These are phyloP conservation scores for Yamadazyma dendronema DNA, from an alignment of 1,139 yeast genomes.

Conservation along the genomic window DNA sequence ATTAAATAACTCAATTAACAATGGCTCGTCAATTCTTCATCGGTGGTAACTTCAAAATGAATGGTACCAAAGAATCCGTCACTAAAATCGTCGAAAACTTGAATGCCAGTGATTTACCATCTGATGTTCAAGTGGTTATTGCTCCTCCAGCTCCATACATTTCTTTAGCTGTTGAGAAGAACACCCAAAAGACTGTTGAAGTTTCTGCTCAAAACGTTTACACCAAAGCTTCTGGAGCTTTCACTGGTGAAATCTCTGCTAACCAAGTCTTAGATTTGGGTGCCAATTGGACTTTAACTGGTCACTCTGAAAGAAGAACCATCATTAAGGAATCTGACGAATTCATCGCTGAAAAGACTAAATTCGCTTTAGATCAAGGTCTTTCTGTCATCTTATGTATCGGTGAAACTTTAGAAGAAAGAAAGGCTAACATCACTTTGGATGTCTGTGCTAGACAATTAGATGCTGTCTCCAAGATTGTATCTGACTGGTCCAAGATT, in stretches of 20 bases:
- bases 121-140: slow-evolving; percentile 83
- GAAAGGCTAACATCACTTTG: slow-evolving; percentile 83
- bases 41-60: slow-evolving; percentile 99
- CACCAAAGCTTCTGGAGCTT: slow-evolving; percentile 90
- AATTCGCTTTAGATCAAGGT: slow-evolving; percentile 88
- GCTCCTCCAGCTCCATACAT: slow-evolving; percentile 97
- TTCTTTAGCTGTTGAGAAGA: slow-evolving; percentile 65
- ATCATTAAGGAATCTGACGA: slow-evolving; percentile 88
- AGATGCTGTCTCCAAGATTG: slow-evolving; percentile 79
- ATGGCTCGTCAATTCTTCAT: slow-evolving; percentile 93
- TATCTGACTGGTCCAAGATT: slow-evolving; percentile 87
- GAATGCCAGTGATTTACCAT: slow-evolving; percentile 73
- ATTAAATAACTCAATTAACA: slow-evolving; percentile 25
- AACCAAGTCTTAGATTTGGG: slow-evolving; percentile 88
- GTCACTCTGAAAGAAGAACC: slow-evolving; percentile 99
- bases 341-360: slow-evolving; percentile 90
- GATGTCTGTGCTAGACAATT: slow-evolving; percentile 88
- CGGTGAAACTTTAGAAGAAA: slow-evolving; percentile 96
- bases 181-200: slow-evolving; percentile 69
- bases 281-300: slow-evolving; percentile 92
- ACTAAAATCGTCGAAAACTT: slow-evolving; percentile 78
- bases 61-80: slow-evolving; percentile 89
- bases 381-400: slow-evolving; percentile 90
- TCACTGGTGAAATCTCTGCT: slow-evolving; percentile 95
- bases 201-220: slow-evolving; percentile 92